Evolutionary conservation across 78 protist species (phyloP).

Genomic region (Reticulomyxa filosa): DNA sequence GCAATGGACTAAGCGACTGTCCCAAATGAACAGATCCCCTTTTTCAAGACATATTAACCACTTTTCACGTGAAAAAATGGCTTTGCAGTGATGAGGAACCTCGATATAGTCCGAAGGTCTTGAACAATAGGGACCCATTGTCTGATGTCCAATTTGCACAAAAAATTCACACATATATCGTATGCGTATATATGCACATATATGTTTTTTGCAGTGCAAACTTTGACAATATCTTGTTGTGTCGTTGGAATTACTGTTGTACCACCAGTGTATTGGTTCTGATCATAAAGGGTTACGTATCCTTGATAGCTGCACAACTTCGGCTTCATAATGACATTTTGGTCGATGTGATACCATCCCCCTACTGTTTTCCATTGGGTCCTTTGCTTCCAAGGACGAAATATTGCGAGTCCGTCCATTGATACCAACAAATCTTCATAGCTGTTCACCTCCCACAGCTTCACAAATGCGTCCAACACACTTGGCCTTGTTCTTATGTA

Average conservation of each 20-base stretch:
- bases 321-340: background rate
- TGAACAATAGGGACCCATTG: too few relatives aligned
- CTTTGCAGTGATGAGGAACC: too few relatives aligned
- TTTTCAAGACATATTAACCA: background rate
- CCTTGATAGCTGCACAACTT: background rate
- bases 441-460: background rate
- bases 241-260: background rate
- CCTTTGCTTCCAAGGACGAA: background rate
- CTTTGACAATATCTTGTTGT: background rate
- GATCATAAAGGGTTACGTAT: background rate
- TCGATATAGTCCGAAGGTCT: too few relatives aligned
- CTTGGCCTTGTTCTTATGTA: too few relatives aligned
- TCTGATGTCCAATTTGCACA: background rate
- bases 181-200: background rate
- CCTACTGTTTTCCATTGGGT: background rate
- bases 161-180: background rate
- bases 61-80: background rate
- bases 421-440: background rate
- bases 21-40: conserved; percentile 1
- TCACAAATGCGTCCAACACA: background rate
- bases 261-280: background rate
- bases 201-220: too few relatives aligned
- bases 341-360: conserved; percentile 5
- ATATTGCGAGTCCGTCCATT: background rate
- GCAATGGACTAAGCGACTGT: background rate